Conservation (phyloP, 331 rosid species). For the Pyrus hybrid region DNA sequence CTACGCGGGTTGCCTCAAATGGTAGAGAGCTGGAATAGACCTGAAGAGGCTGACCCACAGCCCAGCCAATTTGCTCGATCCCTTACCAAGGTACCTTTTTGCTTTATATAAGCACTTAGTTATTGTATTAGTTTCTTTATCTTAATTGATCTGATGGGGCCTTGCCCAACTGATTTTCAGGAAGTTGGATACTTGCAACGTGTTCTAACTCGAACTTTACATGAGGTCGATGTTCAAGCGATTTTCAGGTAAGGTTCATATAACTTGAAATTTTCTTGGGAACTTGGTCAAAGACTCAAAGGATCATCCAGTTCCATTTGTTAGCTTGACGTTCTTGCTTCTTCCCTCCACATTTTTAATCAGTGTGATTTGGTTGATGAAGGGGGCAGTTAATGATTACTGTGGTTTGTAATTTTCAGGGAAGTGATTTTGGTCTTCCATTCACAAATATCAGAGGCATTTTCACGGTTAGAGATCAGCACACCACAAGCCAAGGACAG, state of each 20-base stretch:
- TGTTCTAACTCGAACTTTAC: slow-evolving; percentile 86
- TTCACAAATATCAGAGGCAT: slow-evolving; percentile 93
- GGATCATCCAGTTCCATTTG: neutral
- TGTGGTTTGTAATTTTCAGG: slow-evolving; percentile 45
- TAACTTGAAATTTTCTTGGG: neutral
- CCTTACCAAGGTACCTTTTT: slow-evolving; percentile 69
- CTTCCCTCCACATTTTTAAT: neutral
- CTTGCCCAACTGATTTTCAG: slow-evolving; percentile 32
- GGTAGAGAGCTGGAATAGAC: slow-evolving; percentile 96
- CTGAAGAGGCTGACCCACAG: slow-evolving; percentile 80
- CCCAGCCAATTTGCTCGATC: slow-evolving; percentile 97
- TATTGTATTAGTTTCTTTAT: neutral
- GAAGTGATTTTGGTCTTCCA: slow-evolving; percentile 88
- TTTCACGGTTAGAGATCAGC: slow-evolving; percentile 74
- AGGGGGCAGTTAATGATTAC: neutral
- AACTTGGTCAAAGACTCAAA: neutral
- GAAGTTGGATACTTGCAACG: slow-evolving; percentile 99
- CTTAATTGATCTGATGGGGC: neutral
- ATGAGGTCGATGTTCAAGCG: slow-evolving; percentile 80
- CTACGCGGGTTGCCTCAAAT: slow-evolving; percentile 89
- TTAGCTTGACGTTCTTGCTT: too few species aligned
- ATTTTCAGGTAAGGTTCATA: slow-evolving; percentile 61
- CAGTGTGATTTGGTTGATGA: neutral
- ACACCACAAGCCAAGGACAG: slow-evolving; percentile 73
- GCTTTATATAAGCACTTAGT: too few species aligned